Base-by-base conservation (phyloP, 345 rosid species). In the Eucalyptus tenuipes region DNA sequence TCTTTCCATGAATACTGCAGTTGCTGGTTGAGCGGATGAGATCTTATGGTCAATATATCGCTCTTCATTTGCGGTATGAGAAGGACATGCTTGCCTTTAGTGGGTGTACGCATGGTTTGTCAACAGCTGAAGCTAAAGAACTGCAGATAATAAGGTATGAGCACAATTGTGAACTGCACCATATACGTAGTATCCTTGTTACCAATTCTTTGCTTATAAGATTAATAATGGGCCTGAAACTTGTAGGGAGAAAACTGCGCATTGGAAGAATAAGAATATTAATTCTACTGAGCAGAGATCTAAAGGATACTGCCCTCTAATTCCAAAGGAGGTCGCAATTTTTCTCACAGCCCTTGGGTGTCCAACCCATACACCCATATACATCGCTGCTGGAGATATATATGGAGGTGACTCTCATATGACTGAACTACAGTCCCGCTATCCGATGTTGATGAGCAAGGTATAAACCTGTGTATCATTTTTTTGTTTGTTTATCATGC, bases 361-460 rank as follows among this genome's bases (percentile, higher is more conserved):
- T 86, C 91, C 88, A 85, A 84, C 93, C 49, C 10, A 37, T 20
- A 91, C 91, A 24, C 92, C 90, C 13, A 87, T 92, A 71, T 92
- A 92, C 55, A 82, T 92, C 49, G 92, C 92, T 29, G 92, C 93
- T 25, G 93, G 93, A 33, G 92, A 88, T 40, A 92, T 89, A 89
- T 89, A 90, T 68, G 91, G 93, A 59, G 91, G 91, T 47, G 91
- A 89, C 40, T 75, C 87, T 44, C 86, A 85, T 52, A 79, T 91
- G 91, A 88, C 88, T 40, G 88, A 85, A 61, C 88, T 91, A 57
- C 80, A 5, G 52, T 81, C 88, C 50, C 90, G 88, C 47, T 91
- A 85, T 88, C 92, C 92, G 31, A 86, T 84, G 64, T 87, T 90
- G 90, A 89, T 90, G 79, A 88, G 90, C 66, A 89, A 89, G 88